Evolutionary conservation across 2,329 filamentous ascomycete species (phyloP).

Genomic region (Coniella vitis): DNA sequence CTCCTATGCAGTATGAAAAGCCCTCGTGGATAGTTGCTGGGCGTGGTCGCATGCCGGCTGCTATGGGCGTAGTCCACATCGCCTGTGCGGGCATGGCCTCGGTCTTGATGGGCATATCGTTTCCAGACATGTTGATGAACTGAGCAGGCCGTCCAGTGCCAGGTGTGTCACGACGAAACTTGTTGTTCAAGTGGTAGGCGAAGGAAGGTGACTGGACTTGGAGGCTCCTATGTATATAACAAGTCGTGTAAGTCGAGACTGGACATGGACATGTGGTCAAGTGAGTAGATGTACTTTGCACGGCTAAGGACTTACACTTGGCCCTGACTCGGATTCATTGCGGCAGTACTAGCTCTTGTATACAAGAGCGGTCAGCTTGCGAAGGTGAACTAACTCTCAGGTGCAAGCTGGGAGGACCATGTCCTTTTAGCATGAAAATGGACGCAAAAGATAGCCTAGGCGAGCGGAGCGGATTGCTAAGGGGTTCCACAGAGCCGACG

Average conservation of each 20-base stretch:
- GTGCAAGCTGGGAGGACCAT: conserved; percentile 25
- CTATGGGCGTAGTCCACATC: conserved; percentile 49
- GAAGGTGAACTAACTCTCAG: conserved; percentile 21
- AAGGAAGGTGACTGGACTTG: conserved; percentile 44
- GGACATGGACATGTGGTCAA: conserved; percentile 14
- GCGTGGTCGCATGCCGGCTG: conserved; percentile 44
- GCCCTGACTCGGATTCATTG: conserved; percentile 46
- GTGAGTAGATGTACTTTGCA: conserved; percentile 29
- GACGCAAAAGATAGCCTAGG: conserved; percentile 22
- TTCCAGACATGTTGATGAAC: conserved; percentile 43
- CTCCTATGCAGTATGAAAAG: conserved; percentile 51
- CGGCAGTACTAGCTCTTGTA: conserved; percentile 24
- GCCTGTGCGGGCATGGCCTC: conserved; percentile 41
- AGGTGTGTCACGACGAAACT: conserved; percentile 38
- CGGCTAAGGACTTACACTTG: conserved; percentile 41
- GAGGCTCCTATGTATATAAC: conserved; percentile 32
- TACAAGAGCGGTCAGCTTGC: conserved; percentile 26
- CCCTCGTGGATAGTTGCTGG: conserved; percentile 56
- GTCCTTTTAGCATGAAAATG: conserved; percentile 33
- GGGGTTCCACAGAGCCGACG: conserved; percentile 25
- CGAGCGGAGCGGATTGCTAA: conserved; percentile 18
- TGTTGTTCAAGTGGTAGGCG: conserved; percentile 40
- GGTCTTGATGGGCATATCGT: conserved; percentile 39
- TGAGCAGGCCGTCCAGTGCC: conserved; percentile 33
- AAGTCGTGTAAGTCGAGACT: conserved; percentile 30